Evolutionary conservation across 768 basidiomycete species (phyloP), one percentile per base, ranked within the genome.

Genomic region (Mycena polygramma): DNA sequence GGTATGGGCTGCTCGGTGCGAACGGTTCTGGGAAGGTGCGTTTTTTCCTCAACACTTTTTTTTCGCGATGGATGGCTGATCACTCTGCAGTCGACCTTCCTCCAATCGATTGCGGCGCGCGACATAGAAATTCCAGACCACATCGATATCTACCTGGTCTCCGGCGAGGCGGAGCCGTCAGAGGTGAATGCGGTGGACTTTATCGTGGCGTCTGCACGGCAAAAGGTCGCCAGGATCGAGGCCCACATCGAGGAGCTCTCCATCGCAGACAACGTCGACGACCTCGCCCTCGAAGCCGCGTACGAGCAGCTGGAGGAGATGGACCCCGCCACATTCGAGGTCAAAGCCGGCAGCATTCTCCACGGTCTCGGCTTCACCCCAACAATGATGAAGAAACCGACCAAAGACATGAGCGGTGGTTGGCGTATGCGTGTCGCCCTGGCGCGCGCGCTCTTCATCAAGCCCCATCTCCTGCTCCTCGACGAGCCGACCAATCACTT

Each of bases 351-450:
- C 61, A 94, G 94, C 74, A 97, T 99, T 75, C 88, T 99, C n/a
- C 94, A 97, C 76, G 98, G 97, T 90, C 90, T 99, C 46, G 97
- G 97, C 19, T 99, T 99, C 84, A 86, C 87, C 57, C 89, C 88
- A 75, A 79, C 84, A 63, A 99, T 99, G 97, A 98, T 99, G 97
- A 88, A 89, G 81, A 94, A 92, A 81, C 93, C 96, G 5, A 99
- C 97, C 37, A 97, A 95, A 83, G 97, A 99, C 80, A 99, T 99
- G 97, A 92, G 91, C 77, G 97, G 97, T 88, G 97, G 97, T 76
- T 99, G 97, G 97, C 89, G 97, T 60, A 99, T 99, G 97, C 91
- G 97, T 79, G 97, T 99, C 63, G 94, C 97, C 17, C 92, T 99
- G 46, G 97, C 97, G 41, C 89, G 97, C 57, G 97, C 97, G 1